These are phyloP conservation scores for Chloromonas sp. DNA, from an alignment of 163 green algal genomes.

Conservation along the genomic window DNA sequence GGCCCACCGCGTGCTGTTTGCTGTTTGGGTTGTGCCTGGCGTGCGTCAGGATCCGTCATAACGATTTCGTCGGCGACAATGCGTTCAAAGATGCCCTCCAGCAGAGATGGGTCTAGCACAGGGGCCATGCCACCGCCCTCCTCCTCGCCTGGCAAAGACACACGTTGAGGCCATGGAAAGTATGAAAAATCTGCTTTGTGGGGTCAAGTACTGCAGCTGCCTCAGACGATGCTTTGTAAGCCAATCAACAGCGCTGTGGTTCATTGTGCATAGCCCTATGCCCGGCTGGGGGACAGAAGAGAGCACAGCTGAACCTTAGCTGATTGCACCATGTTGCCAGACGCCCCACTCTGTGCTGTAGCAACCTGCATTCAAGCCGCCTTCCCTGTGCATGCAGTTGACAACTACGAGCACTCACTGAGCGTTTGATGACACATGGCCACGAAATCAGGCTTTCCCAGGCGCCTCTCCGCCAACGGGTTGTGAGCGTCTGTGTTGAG, in stretches of 20 bases:
- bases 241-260: no score
- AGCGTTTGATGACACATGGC: constrained; percentile 38
- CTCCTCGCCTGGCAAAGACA: constrained; percentile 5
- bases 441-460: constrained; percentile 55
- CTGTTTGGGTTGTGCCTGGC: background rate
- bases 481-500: constrained; percentile 99
- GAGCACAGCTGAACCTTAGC: no score
- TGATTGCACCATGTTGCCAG: no score
- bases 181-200: no score
- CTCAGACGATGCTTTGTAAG: no score
- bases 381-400: no score
- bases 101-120: constrained; percentile 59
- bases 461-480: constrained; percentile 76
- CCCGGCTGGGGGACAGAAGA: no score
- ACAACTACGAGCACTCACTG: background rate
- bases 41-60: constrained; percentile 11
- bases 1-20: background rate
- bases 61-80: constrained; percentile 61
- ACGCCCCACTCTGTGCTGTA: no score
- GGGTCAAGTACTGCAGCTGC: no score
- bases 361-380: no score
- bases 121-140: constrained; percentile 34
- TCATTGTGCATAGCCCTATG: no score
- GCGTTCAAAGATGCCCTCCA: constrained; percentile 71
- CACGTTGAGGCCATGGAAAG: no score